Evolutionary conservation across 164 flowering plant species (phyloP).

Genomic region (Umbilicus rupestris): DNA sequence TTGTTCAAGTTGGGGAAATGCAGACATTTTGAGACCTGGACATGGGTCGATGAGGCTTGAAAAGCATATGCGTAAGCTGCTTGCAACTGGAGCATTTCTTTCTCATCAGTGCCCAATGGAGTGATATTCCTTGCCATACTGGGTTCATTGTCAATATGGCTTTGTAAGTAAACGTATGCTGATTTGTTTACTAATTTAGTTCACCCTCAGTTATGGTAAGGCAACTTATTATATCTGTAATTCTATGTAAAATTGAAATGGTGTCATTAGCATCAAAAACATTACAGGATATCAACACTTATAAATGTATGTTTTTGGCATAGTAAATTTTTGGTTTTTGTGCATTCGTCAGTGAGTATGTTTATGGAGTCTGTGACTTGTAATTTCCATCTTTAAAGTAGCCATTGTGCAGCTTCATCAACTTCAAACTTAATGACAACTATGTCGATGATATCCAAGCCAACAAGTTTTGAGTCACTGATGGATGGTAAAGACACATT

Average conservation of each 20-base stretch:
- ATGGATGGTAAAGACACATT: no score
- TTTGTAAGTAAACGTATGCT: neutral
- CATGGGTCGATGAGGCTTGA: constrained; percentile 69
- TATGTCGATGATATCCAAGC: no score
- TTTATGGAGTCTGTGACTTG: no score
- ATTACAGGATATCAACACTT: no score
- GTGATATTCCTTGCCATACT: constrained; percentile 11
- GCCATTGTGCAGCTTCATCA: no score
- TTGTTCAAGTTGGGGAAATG: constrained; percentile 73
- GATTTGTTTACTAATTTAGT: neutral
- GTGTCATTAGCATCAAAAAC: no score
- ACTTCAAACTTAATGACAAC: no score
- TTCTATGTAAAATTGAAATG: neutral
- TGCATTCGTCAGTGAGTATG: no score
- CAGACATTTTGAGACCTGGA: constrained; percentile 72
- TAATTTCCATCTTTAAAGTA: no score
- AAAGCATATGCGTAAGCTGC: constrained; percentile 32
- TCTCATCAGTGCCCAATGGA: constrained; percentile 53
- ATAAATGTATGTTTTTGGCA: no score
- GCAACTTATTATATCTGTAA: neutral
- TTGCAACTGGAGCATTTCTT: constrained; percentile 36
- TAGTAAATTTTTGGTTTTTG: no score
- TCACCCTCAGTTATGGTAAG: neutral
- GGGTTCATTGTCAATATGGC: neutral
- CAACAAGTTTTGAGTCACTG: no score